Conservation (phyloP, 2,329 filamentous ascomycete species). For the Calycina marina region DNA sequence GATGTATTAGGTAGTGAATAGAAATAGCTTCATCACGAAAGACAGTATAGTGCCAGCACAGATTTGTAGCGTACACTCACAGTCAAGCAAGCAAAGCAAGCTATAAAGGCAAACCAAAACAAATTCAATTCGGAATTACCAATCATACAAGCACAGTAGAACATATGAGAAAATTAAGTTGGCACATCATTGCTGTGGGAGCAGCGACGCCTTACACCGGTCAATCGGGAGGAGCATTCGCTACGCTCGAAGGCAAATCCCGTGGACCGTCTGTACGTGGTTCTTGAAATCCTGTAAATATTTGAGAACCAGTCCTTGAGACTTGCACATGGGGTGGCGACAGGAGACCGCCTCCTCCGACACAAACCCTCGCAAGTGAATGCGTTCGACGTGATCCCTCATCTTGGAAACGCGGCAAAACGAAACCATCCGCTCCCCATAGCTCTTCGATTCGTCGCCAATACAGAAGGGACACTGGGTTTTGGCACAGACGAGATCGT, state of each 20-base stretch:
- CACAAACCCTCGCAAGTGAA: conserved; percentile 4
- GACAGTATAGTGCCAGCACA: neutral
- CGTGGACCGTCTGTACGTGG: conserved; percentile 8
- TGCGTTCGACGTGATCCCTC: conserved; percentile 7
- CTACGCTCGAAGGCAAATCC: conserved; percentile 7
- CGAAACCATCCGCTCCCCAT: conserved; percentile 6
- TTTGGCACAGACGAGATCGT: conserved; percentile 4
- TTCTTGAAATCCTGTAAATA: conserved; percentile 11
- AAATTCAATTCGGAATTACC: neutral
- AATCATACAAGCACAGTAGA: neutral
- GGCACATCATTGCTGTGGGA: too few species aligned
- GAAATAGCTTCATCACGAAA: neutral
- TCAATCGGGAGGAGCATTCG: too few species aligned
- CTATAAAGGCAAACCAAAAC: conserved; percentile 1
- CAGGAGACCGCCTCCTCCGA: conserved; percentile 3
- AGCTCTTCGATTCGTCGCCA: conserved; percentile 4
- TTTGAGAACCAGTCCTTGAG: conserved; percentile 2
- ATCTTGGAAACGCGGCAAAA: conserved; percentile 7
- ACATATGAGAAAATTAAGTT: neutral
- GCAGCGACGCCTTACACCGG: too few species aligned
- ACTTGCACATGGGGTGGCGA: conserved; percentile 4
- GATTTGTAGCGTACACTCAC: neutral
- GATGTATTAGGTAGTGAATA: neutral
- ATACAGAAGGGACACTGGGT: conserved; percentile 7
- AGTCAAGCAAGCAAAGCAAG: conserved; percentile 1